A percentile compares a stretch with the other conserved stretches of the same genome.
These are phyloP conservation scores for Zymoseptoria crescenta DNA, from an alignment of 2,329 filamentous ascomycete genomes.

Conservation along the genomic window DNA sequence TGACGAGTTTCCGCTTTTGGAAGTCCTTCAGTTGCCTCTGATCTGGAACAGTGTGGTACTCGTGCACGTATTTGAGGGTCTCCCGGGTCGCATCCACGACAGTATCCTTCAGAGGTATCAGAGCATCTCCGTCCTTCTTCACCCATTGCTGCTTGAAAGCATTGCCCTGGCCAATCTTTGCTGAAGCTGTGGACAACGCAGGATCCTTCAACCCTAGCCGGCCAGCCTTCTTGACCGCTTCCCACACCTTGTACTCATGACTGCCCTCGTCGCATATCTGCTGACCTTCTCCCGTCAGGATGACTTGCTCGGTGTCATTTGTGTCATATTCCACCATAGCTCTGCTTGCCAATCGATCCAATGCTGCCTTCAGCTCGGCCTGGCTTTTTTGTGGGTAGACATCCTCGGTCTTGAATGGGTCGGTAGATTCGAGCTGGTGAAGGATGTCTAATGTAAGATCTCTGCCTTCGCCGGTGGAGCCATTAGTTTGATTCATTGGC, in stretches of 20 bases:
- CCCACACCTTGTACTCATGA: constrained; percentile 46
- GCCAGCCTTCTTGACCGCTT: constrained; percentile 39
- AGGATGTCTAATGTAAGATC: constrained; percentile 72
- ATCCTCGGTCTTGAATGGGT: constrained; percentile 24
- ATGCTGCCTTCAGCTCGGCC: constrained; percentile 65
- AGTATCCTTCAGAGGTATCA: constrained; percentile 54
- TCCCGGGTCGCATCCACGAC: constrained; percentile 75
- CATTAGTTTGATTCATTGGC: constrained; percentile 20
- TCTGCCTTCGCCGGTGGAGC: constrained; percentile 26
- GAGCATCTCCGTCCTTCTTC: constrained; percentile 52
- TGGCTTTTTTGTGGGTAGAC: constrained; percentile 30
- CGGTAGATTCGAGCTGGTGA: constrained; percentile 50
- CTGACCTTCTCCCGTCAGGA: constrained; percentile 73
- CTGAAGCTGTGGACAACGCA: constrained; percentile 62
- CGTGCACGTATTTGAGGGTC: constrained; percentile 64
- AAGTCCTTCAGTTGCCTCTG: constrained; percentile 70
- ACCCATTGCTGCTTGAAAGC: constrained; percentile 74
- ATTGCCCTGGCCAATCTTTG: constrained; percentile 86
- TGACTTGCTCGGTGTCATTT: constrained; percentile 67
- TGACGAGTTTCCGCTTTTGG: constrained; percentile 86
- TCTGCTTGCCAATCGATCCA: constrained; percentile 77
- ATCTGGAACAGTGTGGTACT: constrained; percentile 62
- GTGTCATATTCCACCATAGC: constrained; percentile 83
- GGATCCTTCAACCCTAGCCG: constrained; percentile 42
- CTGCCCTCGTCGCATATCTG: constrained; percentile 53